Evolutionary conservation across 345 rosid genomes (phyloP), one percentile per base, ranked within the genome.

Genomic region (Pistacia atlantica): DNA sequence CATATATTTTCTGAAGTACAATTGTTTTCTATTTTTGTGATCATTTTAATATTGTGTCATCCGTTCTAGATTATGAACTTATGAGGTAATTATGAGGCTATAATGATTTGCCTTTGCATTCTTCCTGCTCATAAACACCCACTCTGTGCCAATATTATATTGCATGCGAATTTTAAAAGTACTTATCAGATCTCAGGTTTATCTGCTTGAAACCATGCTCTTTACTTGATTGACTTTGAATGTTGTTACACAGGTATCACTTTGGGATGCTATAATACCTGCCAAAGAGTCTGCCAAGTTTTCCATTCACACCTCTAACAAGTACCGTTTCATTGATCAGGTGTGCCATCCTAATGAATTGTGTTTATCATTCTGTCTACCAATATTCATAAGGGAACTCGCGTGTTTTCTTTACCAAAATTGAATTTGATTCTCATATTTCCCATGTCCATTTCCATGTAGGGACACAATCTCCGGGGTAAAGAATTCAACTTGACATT

Each of bases 221-320:
- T 48, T 31, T 16, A 20, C 65, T 79, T 69, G 18, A 73, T 49
- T 67, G 6, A 65, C 54, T 42, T 65, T 46, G 46, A 22, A 42
- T 65, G 46, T 74, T 45, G 38, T 76, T 51, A 45, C 33, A 69
- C 75, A 97, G 99, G 89, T 94, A 9, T 97, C 99, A 14, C 86
- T 97, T 74, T 97, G 99, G 99, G 99, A 97, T 82, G 94, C 89
- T 5, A 94, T 97, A 25, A 91, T 97, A 75, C 94, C 97, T 48
- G 67, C 82, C 64, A 90, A 94, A 83, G 99, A 91, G 80, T 81
- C 86, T 59, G 98, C 97, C 4, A 94, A 87, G 79, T 94, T 97
- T 80, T 80, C 91, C 90, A 78, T 87, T 71, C 92, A 89, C 61
- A 84, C 90, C 46, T 84, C 92, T 49, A 97, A 92, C 89, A 94